Evolutionary conservation across 345 rosid genomes (phyloP).

Genomic region (Mallotus nudiflorus): DNA sequence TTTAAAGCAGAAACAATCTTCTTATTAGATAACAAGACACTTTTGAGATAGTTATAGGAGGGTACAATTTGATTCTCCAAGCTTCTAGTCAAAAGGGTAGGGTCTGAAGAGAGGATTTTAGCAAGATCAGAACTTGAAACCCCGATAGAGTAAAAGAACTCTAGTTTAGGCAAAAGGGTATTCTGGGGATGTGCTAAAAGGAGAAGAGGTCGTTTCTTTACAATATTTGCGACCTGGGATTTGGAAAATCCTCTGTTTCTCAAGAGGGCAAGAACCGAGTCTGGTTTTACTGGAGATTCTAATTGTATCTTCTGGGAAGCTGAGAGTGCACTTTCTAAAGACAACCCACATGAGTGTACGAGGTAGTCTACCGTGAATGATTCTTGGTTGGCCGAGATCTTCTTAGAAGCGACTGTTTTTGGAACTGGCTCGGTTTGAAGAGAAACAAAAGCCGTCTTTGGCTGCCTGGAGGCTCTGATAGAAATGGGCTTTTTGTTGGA

Average conservation of each 20-base stretch:
- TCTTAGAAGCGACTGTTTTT: neutral
- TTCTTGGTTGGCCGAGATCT: neutral
- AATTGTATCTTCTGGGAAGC: conserved; percentile 10
- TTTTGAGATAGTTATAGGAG: conserved; percentile 19
- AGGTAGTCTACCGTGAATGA: conserved; percentile 21
- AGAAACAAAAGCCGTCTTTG: neutral
- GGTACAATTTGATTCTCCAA: conserved; percentile 19
- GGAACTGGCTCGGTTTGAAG: neutral
- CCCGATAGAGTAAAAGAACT: conserved; percentile 23
- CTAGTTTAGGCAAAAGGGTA: conserved; percentile 22
- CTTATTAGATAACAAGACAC: conserved; percentile 24
- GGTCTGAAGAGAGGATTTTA: conserved; percentile 8
- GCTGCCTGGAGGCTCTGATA: neutral
- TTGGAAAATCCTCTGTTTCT: conserved; percentile 17
- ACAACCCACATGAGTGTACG: conserved; percentile 16
- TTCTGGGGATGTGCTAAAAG: conserved; percentile 17
- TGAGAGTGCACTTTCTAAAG: conserved; percentile 13
- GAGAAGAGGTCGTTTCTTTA: conserved; percentile 20
- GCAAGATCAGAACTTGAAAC: conserved; percentile 21
- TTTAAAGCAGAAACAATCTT: conserved; percentile 21
- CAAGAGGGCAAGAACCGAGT: conserved; percentile 20
- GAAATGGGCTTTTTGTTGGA: neutral
- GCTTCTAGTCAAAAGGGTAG: conserved; percentile 23
- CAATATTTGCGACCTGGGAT: conserved; percentile 20
- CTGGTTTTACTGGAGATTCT: conserved; percentile 7